phyloP scores from a whole-genome alignment of 2,329 filamentous ascomycete species.

The Xylariales sp. region DNA sequence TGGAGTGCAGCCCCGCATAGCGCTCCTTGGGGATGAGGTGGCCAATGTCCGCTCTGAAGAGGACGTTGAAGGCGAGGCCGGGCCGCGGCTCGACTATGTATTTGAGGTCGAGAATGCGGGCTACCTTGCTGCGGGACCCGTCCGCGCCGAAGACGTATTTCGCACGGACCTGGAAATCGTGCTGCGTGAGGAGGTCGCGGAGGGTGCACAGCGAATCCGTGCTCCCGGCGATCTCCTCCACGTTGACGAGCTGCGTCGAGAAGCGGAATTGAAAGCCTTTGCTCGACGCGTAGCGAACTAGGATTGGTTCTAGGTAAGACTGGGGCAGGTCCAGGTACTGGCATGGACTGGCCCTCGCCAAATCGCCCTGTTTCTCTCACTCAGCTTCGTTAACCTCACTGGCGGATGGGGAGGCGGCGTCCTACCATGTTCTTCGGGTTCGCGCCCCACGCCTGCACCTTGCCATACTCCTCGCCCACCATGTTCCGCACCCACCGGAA shows the following conservation, averaged over 20 bases:
- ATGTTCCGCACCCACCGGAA: slow-evolving; percentile 65
- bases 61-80: slow-evolving; percentile 55
- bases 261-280: slow-evolving; percentile 55
- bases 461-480: slow-evolving; percentile 63
- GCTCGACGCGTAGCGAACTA: slow-evolving; percentile 54
- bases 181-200: slow-evolving; percentile 56
- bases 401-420: not conserved
- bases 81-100: slow-evolving; percentile 50
- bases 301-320: slow-evolving; percentile 57
- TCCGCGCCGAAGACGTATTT: slow-evolving; percentile 71
- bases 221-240: slow-evolving; percentile 39
- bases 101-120: slow-evolving; percentile 52
- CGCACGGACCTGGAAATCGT: slow-evolving; percentile 55
- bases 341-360: slow-evolving; percentile 57
- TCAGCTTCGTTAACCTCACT: slow-evolving; percentile 13
- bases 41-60: slow-evolving; percentile 60
- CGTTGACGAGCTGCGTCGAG: slow-evolving; percentile 52
- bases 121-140: slow-evolving; percentile 57
- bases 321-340: slow-evolving; percentile 57
- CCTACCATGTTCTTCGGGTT: slow-evolving; percentile 57
- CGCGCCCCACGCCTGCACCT: slow-evolving; percentile 63
- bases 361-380: slow-evolving; percentile 52
- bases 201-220: slow-evolving; percentile 43
- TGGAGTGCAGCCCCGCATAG: slow-evolving; percentile 66
- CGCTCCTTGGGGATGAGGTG: slow-evolving; percentile 59